These are phyloP conservation scores for Brassica rapa DNA, from an alignment of 345 rosid genomes.

Conservation along the genomic window DNA sequence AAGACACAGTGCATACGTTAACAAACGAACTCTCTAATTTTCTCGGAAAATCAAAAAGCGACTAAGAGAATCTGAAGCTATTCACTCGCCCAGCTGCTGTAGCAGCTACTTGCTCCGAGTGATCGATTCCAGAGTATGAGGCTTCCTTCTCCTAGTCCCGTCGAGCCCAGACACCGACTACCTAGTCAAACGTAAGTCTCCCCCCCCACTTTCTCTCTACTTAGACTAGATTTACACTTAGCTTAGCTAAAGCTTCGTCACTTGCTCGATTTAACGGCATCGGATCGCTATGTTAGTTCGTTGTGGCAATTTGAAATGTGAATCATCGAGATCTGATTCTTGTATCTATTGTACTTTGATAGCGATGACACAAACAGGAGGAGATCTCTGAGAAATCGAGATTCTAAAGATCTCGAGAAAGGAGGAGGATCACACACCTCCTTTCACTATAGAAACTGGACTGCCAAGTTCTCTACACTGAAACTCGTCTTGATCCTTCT, in stretches of 20 bases:
- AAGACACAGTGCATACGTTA: no score
- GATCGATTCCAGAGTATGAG: conserved; percentile 40
- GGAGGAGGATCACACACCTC: conserved; percentile 59
- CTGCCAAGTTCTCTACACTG: conserved; percentile 57
- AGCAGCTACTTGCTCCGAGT: background rate
- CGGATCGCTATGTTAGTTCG: background rate
- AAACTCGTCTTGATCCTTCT: conserved; percentile 57
- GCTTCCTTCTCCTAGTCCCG: conserved; percentile 51
- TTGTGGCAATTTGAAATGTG: background rate
- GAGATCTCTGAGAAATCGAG: conserved; percentile 52
- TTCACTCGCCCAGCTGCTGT: background rate
- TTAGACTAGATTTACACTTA: background rate
- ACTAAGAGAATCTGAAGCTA: conserved; percentile 6
- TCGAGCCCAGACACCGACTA: conserved; percentile 62
- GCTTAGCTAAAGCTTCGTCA: background rate
- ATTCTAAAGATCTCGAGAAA: conserved; percentile 63
- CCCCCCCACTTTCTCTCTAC: background rate
- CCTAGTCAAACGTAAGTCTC: conserved; percentile 49
- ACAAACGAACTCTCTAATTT: background rate
- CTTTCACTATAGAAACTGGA: conserved; percentile 58
- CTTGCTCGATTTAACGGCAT: background rate
- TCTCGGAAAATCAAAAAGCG: conserved; percentile 10
- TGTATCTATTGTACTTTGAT: conserved; percentile 3
- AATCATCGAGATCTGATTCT: conserved; percentile 18
- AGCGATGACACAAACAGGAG: conserved; percentile 64